Conservation (phyloP, 2,329 filamentous ascomycete genomes). For the Aspergillus eucalypticola region DNA sequence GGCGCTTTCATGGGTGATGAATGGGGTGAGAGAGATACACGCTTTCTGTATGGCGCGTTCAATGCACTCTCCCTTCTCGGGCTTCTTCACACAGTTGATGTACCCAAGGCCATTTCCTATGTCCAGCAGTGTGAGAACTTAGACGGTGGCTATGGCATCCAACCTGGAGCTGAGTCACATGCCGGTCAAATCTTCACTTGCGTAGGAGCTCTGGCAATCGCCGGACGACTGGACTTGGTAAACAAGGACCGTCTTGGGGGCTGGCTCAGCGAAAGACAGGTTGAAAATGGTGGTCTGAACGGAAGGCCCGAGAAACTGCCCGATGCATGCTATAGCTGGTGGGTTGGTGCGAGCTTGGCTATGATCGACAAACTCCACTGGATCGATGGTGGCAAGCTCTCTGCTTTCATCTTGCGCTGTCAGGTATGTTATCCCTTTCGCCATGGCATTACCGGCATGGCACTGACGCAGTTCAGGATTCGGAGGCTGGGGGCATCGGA, state of each 20-base stretch:
- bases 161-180: slow-evolving; percentile 89
- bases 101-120: slow-evolving; percentile 76
- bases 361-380: slow-evolving; percentile 88
- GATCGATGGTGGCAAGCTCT: slow-evolving; percentile 83
- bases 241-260: slow-evolving; percentile 78
- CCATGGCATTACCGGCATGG: not conserved
- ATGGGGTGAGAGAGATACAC: slow-evolving; percentile 94
- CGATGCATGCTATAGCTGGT: slow-evolving; percentile 99
- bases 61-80: slow-evolving; percentile 85
- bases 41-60: slow-evolving; percentile 87
- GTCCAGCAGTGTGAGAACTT: slow-evolving; percentile 85
- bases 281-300: slow-evolving; percentile 84
- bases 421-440: slow-evolving; percentile 55
- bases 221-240: slow-evolving; percentile 75
- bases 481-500: slow-evolving; percentile 78
- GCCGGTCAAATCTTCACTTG: slow-evolving; percentile 96
- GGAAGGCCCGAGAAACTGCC: slow-evolving; percentile 93
- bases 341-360: slow-evolving; percentile 87
- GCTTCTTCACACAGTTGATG: slow-evolving; percentile 70
- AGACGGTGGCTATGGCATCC: slow-evolving; percentile 89
- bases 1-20: slow-evolving; percentile 92
- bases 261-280: slow-evolving; percentile 92
- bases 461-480: slow-evolving; percentile 56
- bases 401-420: slow-evolving; percentile 78
- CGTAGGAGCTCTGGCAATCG: slow-evolving; percentile 81